Evolutionary conservation across 805 yeast species (phyloP), one percentile per base, ranked within the genome.

Genomic region (Lachancea lanzarotensis): DNA sequence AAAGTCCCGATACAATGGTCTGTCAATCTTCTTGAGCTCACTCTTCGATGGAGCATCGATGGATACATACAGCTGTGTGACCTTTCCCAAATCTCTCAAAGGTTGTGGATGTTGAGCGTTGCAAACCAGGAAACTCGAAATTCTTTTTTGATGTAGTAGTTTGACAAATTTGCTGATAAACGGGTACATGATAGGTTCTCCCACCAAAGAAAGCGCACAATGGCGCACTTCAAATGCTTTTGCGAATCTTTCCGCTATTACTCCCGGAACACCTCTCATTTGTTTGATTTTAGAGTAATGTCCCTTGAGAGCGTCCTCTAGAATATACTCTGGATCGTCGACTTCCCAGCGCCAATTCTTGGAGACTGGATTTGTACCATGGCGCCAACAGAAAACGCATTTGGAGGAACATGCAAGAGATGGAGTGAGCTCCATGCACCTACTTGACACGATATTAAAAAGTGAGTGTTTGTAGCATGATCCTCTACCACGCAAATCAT

Each of bases 351-450:
- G 72, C 97, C 97, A 89, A 48, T 83, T 82, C 25, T 95, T 89
- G 15, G 96, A 96, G 1, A 90, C 96, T 0, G 97, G 97, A 59
- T 89, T 90, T 2, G 96, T 89, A 40, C 97, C 97, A 65, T 89
- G 97, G 62, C 97, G 77, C 97, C 97, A 89, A 68, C 97, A 89
- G 60, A 89, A 89, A 3, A 90, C 96, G 74, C 97, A 89, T 63
- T 89, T 89, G 61, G 89, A 89, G 4, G 96, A 87, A 65, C 97
- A 89, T 7, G 96, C 91, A 47, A 89, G 71, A 1, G 95, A 83
- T 1, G 97, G 97, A 0, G 97, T 89, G 2, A 96, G 79, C 62
- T 89, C 97, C 97, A 89, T 89, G 67, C 97, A 89, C 45, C 91
- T 69, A 67, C 91, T 96, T 2, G 95, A 84, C 49, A 75, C 79